Evolutionary conservation across 257 asterid species (phyloP).

Genomic region (Osmanthus fragrans): DNA sequence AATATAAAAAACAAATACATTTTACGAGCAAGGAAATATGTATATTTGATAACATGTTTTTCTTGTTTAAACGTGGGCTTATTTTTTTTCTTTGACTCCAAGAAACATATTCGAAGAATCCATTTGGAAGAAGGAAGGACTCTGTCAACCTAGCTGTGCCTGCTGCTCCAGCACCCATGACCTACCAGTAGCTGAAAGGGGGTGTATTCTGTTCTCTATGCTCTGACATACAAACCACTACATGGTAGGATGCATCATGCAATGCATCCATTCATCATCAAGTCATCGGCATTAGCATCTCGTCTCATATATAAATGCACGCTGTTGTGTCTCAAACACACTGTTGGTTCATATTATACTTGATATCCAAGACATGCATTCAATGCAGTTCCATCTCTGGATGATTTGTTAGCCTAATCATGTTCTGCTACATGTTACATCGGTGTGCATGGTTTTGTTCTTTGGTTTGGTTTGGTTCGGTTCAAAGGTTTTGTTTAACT

Average conservation of each 20-base stretch:
- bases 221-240: conserved; percentile 58
- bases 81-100: conserved; percentile 53
- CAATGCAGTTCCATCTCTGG: neutral
- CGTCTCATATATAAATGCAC: conserved; percentile 7
- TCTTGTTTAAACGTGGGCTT: conserved; percentile 7
- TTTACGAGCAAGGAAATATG: neutral
- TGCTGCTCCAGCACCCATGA: conserved; percentile 64
- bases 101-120: conserved; percentile 95
- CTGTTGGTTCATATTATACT: neutral
- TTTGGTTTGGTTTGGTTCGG: no score
- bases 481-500: no score
- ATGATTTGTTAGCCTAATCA: neutral
- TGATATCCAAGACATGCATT: conserved; percentile 1
- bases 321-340: neutral
- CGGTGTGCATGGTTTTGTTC: neutral
- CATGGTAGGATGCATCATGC: conserved; percentile 33
- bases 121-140: conserved; percentile 94
- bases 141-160: conserved; percentile 41
- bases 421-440: conserved; percentile 8
- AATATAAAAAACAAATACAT: neutral
- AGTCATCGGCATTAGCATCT: neutral
- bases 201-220: conserved; percentile 72
- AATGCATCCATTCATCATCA: neutral
- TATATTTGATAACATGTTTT: neutral
- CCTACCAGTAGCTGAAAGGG: conserved; percentile 91